A percentile compares a stretch with the other conserved stretches of the same genome.
These are phyloP conservation scores for Hypoxylon intermedium DNA, from an alignment of 495 filamentous ascomycete genomes.

Conservation along the genomic window DNA sequence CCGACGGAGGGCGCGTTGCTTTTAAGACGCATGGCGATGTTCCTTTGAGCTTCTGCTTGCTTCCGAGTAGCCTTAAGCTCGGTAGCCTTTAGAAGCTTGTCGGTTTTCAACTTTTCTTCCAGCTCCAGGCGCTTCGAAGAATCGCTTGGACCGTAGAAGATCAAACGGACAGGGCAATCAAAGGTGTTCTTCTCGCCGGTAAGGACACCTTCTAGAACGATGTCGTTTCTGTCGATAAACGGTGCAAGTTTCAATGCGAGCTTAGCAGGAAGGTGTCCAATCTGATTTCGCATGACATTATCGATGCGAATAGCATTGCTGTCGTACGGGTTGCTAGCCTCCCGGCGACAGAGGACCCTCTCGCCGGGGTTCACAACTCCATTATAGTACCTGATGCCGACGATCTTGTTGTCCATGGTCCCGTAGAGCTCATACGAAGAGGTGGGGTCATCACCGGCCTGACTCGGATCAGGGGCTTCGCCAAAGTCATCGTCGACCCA, in stretches of 20 bases:
- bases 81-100: constrained; percentile 60
- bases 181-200: constrained; percentile 66
- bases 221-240: constrained; percentile 63
- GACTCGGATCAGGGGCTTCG: constrained; percentile 57
- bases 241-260: constrained; percentile 74
- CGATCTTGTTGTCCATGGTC: constrained; percentile 68
- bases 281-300: constrained; percentile 79
- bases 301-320: constrained; percentile 78
- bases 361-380: constrained; percentile 76
- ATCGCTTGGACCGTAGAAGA: constrained; percentile 70
- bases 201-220: constrained; percentile 71
- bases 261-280: constrained; percentile 76
- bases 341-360: constrained; percentile 69
- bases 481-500: constrained; percentile 53
- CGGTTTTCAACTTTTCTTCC: constrained; percentile 66
- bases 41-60: constrained; percentile 57
- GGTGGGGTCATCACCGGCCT: constrained; percentile 53
- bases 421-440: constrained; percentile 41
- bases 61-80: constrained; percentile 56
- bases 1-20: constrained; percentile 43
- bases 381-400: constrained; percentile 80
- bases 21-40: constrained; percentile 43
- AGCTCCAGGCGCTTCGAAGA: constrained; percentile 57
- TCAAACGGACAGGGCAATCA: constrained; percentile 74
- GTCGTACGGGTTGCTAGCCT: constrained; percentile 77